Base-by-base conservation (phyloP, 2,329 filamentous ascomycete species). In the Dothistroma septosporum region DNA sequence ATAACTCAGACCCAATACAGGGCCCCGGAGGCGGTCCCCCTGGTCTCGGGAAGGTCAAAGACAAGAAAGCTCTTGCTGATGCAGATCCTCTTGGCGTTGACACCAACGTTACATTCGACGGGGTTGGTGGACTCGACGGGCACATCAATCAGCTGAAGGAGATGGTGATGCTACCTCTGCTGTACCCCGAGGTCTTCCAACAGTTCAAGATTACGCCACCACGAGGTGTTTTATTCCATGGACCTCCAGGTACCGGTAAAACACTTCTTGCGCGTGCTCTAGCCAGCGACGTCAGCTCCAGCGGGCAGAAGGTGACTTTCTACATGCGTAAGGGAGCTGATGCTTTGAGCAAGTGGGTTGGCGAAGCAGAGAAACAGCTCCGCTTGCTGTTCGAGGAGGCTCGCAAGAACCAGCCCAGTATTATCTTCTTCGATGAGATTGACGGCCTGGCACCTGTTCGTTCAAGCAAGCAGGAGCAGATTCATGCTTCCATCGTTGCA, bases 301-400 rank as follows among this genome's bases (percentile, higher is more conserved):
- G 93, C 54, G 93, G 93, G 22, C 88, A 89, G 67, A 97, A 97
- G 74, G 94, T 99, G 65, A 97, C 92, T 0, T 99, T 99, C 70
- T 99, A 97, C 77, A 99, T 99, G 94, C 89, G 94, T 62, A 99
- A 99, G 77, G 95, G 94, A 73, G 95, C 94, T 24, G 94, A 99
- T 82, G 92, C 92, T 16, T 80, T 99, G 64, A 97, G 92, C 76
- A 99, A 99, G 77, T 99, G 94, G 94, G 94, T 99, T 56, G 94
- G 94, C 73, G 94, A 99, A 76, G 94, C 95, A 10, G 94, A 99
- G 77, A 89, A 93, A 76, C 94, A 99, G 74, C 84, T 99, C 57
- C 87, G 94, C 50, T 79, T 97, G 60, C 82, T 99, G 5, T 99
- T 99, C 66, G 94, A 97, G 70, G 94, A 99, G 76, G 94, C 94